These are phyloP conservation scores for Vitellaria paradoxa DNA, from an alignment of 179 eudicot genomes.

Conservation along the genomic window DNA sequence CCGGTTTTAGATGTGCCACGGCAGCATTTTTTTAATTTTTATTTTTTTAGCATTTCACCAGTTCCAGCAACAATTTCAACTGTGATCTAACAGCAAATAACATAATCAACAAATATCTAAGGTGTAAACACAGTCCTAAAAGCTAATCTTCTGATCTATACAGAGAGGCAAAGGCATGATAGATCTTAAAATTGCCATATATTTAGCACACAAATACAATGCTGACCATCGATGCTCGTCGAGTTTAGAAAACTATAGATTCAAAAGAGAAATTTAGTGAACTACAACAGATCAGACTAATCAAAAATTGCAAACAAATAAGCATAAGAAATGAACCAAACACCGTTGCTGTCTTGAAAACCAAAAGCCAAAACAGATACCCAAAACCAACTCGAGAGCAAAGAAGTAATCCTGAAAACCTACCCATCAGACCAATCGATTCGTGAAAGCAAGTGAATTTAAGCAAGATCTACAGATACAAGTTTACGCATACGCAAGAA, in stretches of 20 bases:
- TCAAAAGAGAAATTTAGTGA: neutral
- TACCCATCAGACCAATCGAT: conserved; percentile 1
- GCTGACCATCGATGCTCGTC: neutral
- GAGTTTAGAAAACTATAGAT: no score
- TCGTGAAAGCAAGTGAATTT: neutral
- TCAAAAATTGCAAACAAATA: neutral
- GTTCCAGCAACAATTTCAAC: neutral
- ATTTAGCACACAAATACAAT: neutral
- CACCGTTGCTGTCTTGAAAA: neutral
- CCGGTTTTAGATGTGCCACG: neutral
- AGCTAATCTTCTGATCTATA: conserved; percentile 5
- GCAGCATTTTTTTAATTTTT: neutral
- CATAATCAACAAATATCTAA: neutral
- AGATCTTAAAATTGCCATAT: neutral
- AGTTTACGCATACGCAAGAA: neutral
- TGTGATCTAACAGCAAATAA: neutral
- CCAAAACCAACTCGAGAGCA: neutral
- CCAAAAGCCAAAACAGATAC: neutral
- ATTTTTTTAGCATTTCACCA: neutral
- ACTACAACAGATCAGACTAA: neutral
- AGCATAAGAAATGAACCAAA: neutral
- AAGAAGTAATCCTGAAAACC: neutral
- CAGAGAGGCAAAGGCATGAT: neutral
- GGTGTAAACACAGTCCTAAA: neutral
- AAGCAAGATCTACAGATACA: conserved; percentile 17